Percentiles rank a stretch among this genome's conserved stretches.
These are phyloP conservation scores for Striga hermonthica DNA, from an alignment of 305 asterid species.

Conservation along the genomic window DNA sequence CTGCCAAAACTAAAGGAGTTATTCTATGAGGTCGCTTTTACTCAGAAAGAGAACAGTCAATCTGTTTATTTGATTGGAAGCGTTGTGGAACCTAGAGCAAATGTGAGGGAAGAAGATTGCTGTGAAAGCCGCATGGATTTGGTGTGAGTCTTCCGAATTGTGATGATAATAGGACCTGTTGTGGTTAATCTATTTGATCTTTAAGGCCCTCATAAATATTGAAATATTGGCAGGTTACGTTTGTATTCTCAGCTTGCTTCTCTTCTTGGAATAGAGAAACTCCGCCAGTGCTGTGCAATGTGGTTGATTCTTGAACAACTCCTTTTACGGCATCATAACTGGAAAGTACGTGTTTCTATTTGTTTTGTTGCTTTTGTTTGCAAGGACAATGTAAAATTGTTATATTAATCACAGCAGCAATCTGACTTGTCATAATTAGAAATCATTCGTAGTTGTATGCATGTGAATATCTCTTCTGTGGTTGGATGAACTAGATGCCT, in stretches of 20 bases:
- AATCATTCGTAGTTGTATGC: constrained; percentile 11
- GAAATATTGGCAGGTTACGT: constrained; percentile 56
- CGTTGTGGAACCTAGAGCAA: constrained; percentile 38
- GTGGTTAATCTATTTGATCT: constrained; percentile 20
- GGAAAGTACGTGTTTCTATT: constrained; percentile 65
- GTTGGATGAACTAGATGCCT: constrained; percentile 10
- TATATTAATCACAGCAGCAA: constrained; percentile 19
- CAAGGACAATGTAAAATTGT: constrained; percentile 22
- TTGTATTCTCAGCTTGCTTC: constrained; percentile 91
- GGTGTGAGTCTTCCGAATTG: constrained; percentile 55
- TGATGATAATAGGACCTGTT: constrained; percentile 23
- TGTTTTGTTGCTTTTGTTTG: constrained; percentile 25
- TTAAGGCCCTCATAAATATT: constrained; percentile 28
- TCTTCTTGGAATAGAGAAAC: constrained; percentile 95
- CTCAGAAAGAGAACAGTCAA: constrained; percentile 50
- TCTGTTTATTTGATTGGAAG: constrained; percentile 44
- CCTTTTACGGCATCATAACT: constrained; percentile 75
- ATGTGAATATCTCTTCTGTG: constrained; percentile 12
- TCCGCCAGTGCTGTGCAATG: constrained; percentile 88
- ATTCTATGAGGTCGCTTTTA: constrained; percentile 83
- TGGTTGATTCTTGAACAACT: constrained; percentile 97
- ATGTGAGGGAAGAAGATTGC: constrained; percentile 48
- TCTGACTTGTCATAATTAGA: constrained; percentile 19
- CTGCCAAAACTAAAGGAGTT: constrained; percentile 82
- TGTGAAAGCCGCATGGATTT: constrained; percentile 69